Conservation (phyloP, 768 basidiomycete species). For the Psilocybe cyanescens region DNA sequence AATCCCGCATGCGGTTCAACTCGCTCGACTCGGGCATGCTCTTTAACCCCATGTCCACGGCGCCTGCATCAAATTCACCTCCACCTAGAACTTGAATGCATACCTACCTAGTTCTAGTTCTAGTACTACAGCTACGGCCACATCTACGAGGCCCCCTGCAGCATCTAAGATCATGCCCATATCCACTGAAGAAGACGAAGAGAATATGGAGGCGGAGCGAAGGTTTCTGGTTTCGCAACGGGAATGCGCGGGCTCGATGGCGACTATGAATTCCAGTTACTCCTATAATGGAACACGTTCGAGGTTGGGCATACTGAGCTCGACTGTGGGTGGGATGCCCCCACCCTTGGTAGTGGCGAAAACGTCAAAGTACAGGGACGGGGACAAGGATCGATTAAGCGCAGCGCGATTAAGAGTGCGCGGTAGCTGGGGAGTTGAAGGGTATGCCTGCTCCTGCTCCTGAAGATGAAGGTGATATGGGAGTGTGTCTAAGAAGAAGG, state of each 20-base stretch:
- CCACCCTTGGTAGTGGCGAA: neutral
- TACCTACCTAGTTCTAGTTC: neutral
- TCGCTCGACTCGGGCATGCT: conserved; percentile 51
- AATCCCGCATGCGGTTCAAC: conserved; percentile 57
- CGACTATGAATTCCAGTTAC: neutral
- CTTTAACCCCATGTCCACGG: neutral
- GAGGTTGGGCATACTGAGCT: conserved; percentile 31
- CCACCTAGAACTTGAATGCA: neutral
- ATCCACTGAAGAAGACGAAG: conserved; percentile 13
- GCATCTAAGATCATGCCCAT: conserved; percentile 10
- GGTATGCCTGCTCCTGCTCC: conserved; percentile 22
- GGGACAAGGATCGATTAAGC: conserved; percentile 44
- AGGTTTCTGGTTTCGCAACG: neutral
- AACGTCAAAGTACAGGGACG: neutral
- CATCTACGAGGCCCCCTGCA: neutral
- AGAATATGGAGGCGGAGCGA: neutral
- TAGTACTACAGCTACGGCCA: neutral
- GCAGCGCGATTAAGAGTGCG: conserved; percentile 70
- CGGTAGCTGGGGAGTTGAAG: conserved; percentile 64
- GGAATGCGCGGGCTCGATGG: neutral
- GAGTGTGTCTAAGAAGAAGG: neutral
- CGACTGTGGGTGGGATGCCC: conserved; percentile 29
- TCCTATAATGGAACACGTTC: conserved; percentile 22
- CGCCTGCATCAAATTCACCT: too few species aligned
- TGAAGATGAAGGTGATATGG: conserved; percentile 26